phyloP scores from a whole-genome alignment of 257 asterid species.

The Dorcoceras hygrometricum region DNA sequence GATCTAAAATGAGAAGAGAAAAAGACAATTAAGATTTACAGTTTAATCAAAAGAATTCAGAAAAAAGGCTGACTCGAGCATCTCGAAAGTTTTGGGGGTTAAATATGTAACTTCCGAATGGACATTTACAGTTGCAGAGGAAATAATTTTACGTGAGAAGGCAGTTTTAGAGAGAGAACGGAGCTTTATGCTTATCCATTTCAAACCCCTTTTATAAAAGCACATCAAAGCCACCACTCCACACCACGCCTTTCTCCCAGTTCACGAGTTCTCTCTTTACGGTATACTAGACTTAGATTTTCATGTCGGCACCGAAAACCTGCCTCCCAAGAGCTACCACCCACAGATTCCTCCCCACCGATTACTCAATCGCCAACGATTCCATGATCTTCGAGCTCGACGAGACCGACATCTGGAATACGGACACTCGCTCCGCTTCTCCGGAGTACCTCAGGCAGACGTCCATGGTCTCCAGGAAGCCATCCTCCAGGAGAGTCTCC shows the following conservation, averaged over 20 bases:
- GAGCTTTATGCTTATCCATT: slow-evolving; percentile 69
- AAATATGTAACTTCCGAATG: neutral
- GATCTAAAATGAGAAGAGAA: no score
- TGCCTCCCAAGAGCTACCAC: slow-evolving; percentile 47
- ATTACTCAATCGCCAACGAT: slow-evolving; percentile 29
- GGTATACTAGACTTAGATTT: no score
- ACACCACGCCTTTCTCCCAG: neutral
- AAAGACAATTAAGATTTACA: no score
- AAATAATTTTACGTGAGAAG: slow-evolving; percentile 22
- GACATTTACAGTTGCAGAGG: slow-evolving; percentile 31
- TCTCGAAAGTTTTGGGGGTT: neutral
- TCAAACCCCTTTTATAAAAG: slow-evolving; percentile 44
- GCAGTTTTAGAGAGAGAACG: slow-evolving; percentile 23
- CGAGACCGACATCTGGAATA: slow-evolving; percentile 79
- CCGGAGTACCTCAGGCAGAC: slow-evolving; percentile 54
- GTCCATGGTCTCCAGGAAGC: slow-evolving; percentile 37
- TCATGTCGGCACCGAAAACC: slow-evolving; percentile 74
- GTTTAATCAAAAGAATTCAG: no score
- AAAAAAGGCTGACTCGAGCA: no score
- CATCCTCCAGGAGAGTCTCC: slow-evolving; percentile 22
- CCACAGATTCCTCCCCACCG: slow-evolving; percentile 53
- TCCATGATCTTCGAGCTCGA: slow-evolving; percentile 70
- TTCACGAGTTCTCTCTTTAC: no score
- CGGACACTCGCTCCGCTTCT: slow-evolving; percentile 43
- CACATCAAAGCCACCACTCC: slow-evolving; percentile 32